phyloP scores from a whole-genome alignment of 2,329 filamentous ascomycete species.

The Aspergillus persii region DNA sequence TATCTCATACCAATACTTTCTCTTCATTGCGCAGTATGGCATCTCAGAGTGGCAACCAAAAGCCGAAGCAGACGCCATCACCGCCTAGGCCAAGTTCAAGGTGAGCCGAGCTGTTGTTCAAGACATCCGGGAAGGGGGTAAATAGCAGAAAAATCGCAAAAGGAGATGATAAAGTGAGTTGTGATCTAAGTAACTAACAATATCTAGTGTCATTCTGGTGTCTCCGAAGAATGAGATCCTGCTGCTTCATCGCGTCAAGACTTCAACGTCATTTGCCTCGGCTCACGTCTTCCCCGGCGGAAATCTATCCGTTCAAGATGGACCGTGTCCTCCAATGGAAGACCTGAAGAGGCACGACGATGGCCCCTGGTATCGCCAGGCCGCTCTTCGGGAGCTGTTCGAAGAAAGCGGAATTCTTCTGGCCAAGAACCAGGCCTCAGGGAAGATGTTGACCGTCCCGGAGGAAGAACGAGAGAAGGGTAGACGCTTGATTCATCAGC shows the following conservation, averaged over 20 bases:
- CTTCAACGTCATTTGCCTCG: slow-evolving; percentile 79
- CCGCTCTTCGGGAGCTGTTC: slow-evolving; percentile 86
- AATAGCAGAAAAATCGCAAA: neutral
- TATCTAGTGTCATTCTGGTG: slow-evolving; percentile 71
- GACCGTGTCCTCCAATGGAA: slow-evolving; percentile 51
- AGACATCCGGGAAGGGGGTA: neutral
- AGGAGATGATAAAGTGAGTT: neutral
- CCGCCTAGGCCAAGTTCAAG: slow-evolving; percentile 64
- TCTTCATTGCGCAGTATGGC: neutral
- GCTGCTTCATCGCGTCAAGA: slow-evolving; percentile 79
- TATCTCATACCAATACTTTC: neutral
- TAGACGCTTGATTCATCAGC: slow-evolving; percentile 66
- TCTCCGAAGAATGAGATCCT: slow-evolving; percentile 85
- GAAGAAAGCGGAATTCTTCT: slow-evolving; percentile 91
- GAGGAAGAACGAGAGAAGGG: slow-evolving; percentile 62
- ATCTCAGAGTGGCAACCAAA: neutral
- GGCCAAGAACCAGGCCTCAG: slow-evolving; percentile 47
- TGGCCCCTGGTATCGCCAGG: slow-evolving; percentile 70
- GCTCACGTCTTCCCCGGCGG: slow-evolving; percentile 96
- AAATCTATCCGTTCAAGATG: slow-evolving; percentile 74
- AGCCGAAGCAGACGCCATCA: slow-evolving; percentile 39
- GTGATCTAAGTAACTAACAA: slow-evolving; percentile 10
- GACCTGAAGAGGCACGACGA: slow-evolving; percentile 65
- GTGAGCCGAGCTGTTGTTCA: slow-evolving; percentile 34
- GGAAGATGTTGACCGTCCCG: slow-evolving; percentile 59